These are phyloP conservation scores for Cochlearia excelsa DNA, from an alignment of 345 rosid genomes.

Conservation along the genomic window DNA sequence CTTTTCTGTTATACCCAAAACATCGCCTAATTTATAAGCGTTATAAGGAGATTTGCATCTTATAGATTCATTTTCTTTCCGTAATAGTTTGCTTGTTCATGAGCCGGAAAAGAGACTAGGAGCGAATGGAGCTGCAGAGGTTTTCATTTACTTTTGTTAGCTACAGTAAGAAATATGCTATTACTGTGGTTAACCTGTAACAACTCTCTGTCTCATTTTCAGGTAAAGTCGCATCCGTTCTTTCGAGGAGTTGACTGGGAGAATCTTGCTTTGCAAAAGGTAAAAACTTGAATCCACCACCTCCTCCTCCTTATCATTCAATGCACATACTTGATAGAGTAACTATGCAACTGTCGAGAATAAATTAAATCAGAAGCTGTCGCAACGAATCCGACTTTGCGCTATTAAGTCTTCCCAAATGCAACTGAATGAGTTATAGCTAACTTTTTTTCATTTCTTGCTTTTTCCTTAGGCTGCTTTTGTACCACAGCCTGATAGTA, in stretches of 20 bases:
- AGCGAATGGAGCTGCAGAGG: conserved; percentile 70
- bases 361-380: background rate
- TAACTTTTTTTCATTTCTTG: background rate
- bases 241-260: conserved; percentile 75
- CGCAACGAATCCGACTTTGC: background rate
- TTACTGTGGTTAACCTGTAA: conserved; percentile 8
- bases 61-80: conserved; percentile 22
- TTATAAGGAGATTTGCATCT: background rate
- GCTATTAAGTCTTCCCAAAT: background rate
- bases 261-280: conserved; percentile 67
- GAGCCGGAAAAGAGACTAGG: conserved; percentile 67
- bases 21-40: conserved; percentile 6
- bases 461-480: conserved; percentile 57
- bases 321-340: background rate
- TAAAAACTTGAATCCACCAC: conserved; percentile 13
- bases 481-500: conserved; percentile 64
- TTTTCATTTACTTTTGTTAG: conserved; percentile 31
- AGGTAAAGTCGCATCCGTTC: conserved; percentile 71
- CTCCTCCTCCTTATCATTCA: background rate
- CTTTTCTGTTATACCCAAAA: background rate
- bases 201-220: conserved; percentile 22
- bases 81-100: conserved; percentile 59
- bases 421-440: background rate
- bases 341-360: background rate
- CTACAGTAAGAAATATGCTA: conserved; percentile 12